Percentiles rank a stretch among this genome's conserved stretches.
These are phyloP conservation scores for Paraphoma sp. DNA, from an alignment of 2,329 filamentous ascomycete genomes.

Conservation along the genomic window DNA sequence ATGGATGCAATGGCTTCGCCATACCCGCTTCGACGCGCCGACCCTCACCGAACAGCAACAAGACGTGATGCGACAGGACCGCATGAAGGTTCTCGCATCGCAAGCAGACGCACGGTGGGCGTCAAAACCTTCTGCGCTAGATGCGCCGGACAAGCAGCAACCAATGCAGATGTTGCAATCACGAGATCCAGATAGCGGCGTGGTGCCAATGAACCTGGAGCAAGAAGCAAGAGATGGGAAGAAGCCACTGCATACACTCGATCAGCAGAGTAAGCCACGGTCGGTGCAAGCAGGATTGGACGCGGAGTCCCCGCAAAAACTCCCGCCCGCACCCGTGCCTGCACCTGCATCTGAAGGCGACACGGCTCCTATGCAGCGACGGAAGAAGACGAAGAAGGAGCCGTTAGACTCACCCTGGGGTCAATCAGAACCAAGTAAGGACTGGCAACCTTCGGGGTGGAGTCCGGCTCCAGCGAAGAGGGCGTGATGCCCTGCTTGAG, in stretches of 20 bases:
- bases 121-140: constrained; percentile 64
- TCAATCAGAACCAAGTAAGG: constrained; percentile 46
- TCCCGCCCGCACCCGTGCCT: constrained; percentile 11
- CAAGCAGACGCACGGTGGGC: constrained; percentile 69
- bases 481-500: constrained; percentile 4
- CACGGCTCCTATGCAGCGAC: constrained; percentile 25
- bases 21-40: constrained; percentile 64
- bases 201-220: constrained; percentile 39
- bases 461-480: constrained; percentile 49
- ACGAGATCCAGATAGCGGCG: constrained; percentile 50
- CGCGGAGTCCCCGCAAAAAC: too few species aligned
- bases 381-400: constrained; percentile 32
- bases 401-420: constrained; percentile 51
- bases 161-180: constrained; percentile 54
- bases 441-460: constrained; percentile 57
- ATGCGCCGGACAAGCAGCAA: constrained; percentile 60
- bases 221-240: constrained; percentile 39
- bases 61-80: constrained; percentile 63
- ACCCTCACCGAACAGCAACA: constrained; percentile 64
- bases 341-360: constrained; percentile 20
- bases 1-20: constrained; percentile 73
- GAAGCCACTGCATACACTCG: constrained; percentile 7
- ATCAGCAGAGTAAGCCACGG: constrained; percentile 2
- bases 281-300: too few species aligned
- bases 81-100: constrained; percentile 65